Base-by-base conservation (phyloP, 495 filamentous ascomycete genomes). In the Achaetomiella virescens region DNA sequence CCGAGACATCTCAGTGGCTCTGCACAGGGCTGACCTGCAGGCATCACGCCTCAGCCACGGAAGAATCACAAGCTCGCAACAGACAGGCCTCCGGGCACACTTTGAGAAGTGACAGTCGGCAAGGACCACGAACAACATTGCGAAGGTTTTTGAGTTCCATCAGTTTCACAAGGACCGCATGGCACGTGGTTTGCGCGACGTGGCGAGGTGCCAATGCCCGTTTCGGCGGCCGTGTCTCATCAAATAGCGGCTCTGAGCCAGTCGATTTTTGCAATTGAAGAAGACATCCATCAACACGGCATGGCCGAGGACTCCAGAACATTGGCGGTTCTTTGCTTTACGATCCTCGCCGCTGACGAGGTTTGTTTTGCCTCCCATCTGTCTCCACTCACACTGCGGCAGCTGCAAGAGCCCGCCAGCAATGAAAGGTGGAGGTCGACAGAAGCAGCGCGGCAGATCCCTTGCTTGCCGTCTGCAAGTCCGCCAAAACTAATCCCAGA, bases 1-100 rank as follows among this genome's bases (percentile, higher is more conserved):
- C 33, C 44, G 45, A 33, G 53, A 48, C 53, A 54, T 46, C 24
- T 10, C 4, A 11, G 41, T 47, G 55, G 55, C 55, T 58, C 36
- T 54, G 52, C 21, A 11, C 50, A 54, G 29, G 42, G 52, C 41
- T 54, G 29, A 44, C 33, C 37, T 35, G 9, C 27, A 35, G 27
- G 27, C 15, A 1, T 8, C 3, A 15, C 3, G 22, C 10, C 49
- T 52, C 49, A 41, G 49, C 49, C 49, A 52, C 49, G 41, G 27
- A 31, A 31, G 27, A 31, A 5, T 31, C 27, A 31, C 9, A 9
- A 31, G 27, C 4, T 9, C 9, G 27, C 35, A 37, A 12, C 17
- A 6, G 21, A 51, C 3, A 22, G 17, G 21, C 3, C 47, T 37
- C 35, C 36, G 21, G 37, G 20, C 31, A 24, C 25, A 17, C 29